A percentile compares a stretch with the other conserved stretches of the same genome.
Evolutionary conservation across 2,329 filamentous ascomycete genomes (phyloP).

Genomic region (Neofusicoccum umdonicola): DNA sequence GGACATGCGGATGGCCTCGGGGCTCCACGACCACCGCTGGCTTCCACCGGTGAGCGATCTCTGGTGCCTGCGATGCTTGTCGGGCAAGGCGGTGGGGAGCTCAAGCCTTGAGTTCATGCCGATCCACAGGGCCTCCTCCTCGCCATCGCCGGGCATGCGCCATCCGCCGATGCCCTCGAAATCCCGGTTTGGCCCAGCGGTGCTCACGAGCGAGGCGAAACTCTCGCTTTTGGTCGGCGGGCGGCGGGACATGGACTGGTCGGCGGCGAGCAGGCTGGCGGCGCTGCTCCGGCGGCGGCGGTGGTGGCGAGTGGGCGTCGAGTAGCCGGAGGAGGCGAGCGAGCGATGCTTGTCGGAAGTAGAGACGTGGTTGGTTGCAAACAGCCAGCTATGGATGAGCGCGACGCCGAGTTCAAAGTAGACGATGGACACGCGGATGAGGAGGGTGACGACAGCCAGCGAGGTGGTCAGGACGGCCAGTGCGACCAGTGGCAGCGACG

Average conservation of each 20-base stretch:
- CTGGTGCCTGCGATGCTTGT: slow-evolving; percentile 26
- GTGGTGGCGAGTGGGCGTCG: slow-evolving; percentile 9
- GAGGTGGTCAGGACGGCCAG: slow-evolving; percentile 40
- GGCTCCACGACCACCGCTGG: slow-evolving; percentile 27
- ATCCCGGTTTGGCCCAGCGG: slow-evolving; percentile 35
- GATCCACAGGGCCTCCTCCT: slow-evolving; percentile 46
- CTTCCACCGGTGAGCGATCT: slow-evolving; percentile 34
- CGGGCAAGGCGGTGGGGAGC: slow-evolving; percentile 32
- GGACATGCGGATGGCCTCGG: slow-evolving; percentile 37
- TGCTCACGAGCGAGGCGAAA: slow-evolving; percentile 34
- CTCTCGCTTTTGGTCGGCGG: slow-evolving; percentile 33
- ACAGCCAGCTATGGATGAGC: slow-evolving; percentile 37
- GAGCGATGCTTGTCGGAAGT: slow-evolving; percentile 20
- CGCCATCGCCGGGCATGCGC: slow-evolving; percentile 36
- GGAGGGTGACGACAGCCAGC: slow-evolving; percentile 38
- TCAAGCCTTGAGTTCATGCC: slow-evolving; percentile 43
- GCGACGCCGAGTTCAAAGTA: slow-evolving; percentile 43
- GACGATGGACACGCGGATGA: slow-evolving; percentile 40
- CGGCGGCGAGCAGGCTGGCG: slow-evolving; percentile 17
- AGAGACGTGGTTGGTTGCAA: slow-evolving; percentile 21
- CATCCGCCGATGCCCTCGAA: slow-evolving; percentile 46
- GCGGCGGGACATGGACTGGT: slow-evolving; percentile 15
- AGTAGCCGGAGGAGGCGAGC: slow-evolving; percentile 19
- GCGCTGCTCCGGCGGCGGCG: slow-evolving; percentile 17
- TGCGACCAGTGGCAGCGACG: slow-evolving; percentile 39